Conservation (phyloP, 176 grass and related monocot genomes). For the Bothriochloa decipiens region DNA sequence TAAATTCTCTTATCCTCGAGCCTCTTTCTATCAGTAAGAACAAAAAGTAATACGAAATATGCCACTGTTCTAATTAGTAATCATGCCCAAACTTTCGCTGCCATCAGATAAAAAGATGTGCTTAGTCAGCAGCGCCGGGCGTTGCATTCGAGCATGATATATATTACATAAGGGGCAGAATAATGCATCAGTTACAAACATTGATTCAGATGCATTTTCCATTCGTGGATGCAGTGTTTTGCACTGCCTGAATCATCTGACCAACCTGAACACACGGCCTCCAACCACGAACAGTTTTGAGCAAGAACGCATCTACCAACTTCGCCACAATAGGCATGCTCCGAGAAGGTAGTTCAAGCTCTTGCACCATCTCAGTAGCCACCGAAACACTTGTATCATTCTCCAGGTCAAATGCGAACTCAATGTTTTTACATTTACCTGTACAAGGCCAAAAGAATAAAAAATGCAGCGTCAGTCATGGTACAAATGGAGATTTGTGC, state of each 20-base stretch:
- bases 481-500: not conserved
- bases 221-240: not conserved
- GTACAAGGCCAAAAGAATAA: not conserved
- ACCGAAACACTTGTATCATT: conserved; percentile 21
- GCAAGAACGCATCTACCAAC: conserved; percentile 14
- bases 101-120: conserved; percentile 19
- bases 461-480: not conserved
- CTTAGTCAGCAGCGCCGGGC: not conserved
- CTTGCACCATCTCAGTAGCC: conserved; percentile 27
- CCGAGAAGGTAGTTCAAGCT: conserved; percentile 11
- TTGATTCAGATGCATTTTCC: not conserved
- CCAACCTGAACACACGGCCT: conserved; percentile 27
- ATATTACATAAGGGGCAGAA: not conserved
- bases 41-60: not conserved
- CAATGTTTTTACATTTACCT: conserved; percentile 20
- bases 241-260: conserved; percentile 24
- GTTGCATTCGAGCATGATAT: conserved; percentile 1
- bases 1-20: not conserved
- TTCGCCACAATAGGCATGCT: not conserved
- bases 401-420: conserved; percentile 26
- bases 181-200: not conserved
- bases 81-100: not conserved
- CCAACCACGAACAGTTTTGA: conserved; percentile 27
- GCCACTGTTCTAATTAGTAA: not conserved
- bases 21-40: not conserved